A percentile compares a stretch with the other conserved stretches of the same genome.
Evolutionary conservation across 441 rosid species (phyloP).

Genomic region (Sinapis alba): DNA sequence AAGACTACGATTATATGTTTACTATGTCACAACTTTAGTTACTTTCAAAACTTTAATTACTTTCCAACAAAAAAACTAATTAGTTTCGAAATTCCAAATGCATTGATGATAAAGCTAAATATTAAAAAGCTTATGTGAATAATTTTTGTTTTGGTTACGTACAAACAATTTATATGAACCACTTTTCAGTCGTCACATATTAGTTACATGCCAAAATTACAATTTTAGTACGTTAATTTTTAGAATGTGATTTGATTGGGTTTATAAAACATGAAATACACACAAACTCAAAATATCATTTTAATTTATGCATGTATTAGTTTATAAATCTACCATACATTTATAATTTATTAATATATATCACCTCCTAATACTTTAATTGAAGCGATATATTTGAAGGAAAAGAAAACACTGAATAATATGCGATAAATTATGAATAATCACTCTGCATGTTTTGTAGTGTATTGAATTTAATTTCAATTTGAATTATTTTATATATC

Average conservation of each 20-base stretch:
- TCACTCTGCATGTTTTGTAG: not conserved
- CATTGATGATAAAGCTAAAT: not conserved
- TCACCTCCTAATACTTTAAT: not conserved
- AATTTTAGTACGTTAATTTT: not conserved
- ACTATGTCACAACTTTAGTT: not conserved
- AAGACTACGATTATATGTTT: not conserved
- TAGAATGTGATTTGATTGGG: not conserved
- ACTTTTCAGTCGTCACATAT: not conserved
- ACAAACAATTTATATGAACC: not conserved
- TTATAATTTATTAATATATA: not conserved
- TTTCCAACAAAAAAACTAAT: too few relatives aligned
- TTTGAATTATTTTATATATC: not conserved
- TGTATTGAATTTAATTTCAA: not conserved
- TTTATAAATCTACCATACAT: not conserved
- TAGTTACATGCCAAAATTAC: not conserved
- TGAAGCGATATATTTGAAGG: not conserved
- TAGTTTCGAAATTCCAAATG: not conserved
- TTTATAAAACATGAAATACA: not conserved
- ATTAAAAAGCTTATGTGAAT: not conserved
- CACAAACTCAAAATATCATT: not conserved
- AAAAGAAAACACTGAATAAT: not conserved
- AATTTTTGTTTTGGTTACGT: not conserved
- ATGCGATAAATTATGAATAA: not conserved
- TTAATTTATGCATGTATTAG: not conserved
- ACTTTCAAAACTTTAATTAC: not conserved